Percentiles rank a stretch among this genome's conserved stretches.
phyloP scores from a whole-genome alignment of 2,329 filamentous ascomycete genomes.

The Neodidymelliopsis sp. region DNA sequence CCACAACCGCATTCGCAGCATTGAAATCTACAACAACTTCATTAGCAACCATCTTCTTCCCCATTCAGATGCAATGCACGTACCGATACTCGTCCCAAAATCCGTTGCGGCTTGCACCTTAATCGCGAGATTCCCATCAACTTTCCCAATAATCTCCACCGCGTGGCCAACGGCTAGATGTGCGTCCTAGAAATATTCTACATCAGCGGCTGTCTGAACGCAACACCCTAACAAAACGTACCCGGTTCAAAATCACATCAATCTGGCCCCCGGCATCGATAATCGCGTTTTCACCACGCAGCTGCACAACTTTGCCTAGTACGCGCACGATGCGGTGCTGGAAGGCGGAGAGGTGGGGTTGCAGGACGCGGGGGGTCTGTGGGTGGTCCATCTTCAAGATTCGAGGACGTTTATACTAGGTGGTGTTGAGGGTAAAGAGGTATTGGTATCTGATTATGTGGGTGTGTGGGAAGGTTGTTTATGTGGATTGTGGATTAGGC shows the following conservation, averaged over 20 bases:
- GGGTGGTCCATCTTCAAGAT: constrained; percentile 40
- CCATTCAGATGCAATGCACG: constrained; percentile 45
- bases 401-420: too few relatives aligned
- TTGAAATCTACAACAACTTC: constrained; percentile 73
- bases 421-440: not conserved
- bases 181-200: constrained; percentile 70
- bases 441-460: not conserved
- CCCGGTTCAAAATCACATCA: constrained; percentile 75
- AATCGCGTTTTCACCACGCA: constrained; percentile 80
- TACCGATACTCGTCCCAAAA: constrained; percentile 74
- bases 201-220: not conserved
- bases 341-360: constrained; percentile 79
- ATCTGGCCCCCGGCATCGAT: constrained; percentile 82
- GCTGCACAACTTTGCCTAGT: constrained; percentile 81
- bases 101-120: constrained; percentile 75
- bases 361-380: constrained; percentile 80
- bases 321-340: constrained; percentile 77
- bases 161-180: constrained; percentile 74
- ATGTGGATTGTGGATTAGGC: not conserved
- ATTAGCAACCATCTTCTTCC: not conserved
- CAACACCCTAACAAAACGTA: constrained; percentile 52
- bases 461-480: not conserved
- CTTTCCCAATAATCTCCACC: constrained; percentile 81
- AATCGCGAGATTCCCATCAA: constrained; percentile 75
- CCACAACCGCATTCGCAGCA: constrained; percentile 79